phyloP scores from a whole-genome alignment of 306 rosid species.

The Datisca glomerata region DNA sequence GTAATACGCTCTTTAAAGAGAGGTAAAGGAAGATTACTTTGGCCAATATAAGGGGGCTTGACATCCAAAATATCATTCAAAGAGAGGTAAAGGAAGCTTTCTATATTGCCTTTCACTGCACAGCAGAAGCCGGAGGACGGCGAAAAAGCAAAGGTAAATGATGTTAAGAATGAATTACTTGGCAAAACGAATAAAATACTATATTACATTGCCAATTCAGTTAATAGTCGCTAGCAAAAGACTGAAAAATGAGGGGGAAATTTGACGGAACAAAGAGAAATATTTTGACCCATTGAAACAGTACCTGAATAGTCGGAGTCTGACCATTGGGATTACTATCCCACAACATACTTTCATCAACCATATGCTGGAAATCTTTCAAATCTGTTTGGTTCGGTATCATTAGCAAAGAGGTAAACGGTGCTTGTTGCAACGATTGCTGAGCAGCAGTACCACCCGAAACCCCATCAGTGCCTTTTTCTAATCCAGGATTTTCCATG shows the following conservation, averaged over 20 bases:
- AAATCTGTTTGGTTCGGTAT: conserved; percentile 18
- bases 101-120: too few species aligned
- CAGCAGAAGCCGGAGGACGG: too few species aligned
- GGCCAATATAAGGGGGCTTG: too few species aligned
- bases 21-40: too few species aligned
- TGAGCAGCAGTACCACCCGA: conserved; percentile 10
- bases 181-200: neutral
- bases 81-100: too few species aligned
- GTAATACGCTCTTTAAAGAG: too few species aligned
- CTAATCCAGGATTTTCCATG: conserved; percentile 15
- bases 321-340: conserved; percentile 17
- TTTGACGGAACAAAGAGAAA: neutral
- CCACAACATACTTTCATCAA: conserved; percentile 18
- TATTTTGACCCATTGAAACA: neutral
- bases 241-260: neutral
- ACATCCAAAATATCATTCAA: too few species aligned
- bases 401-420: conserved; percentile 28
- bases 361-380: conserved; percentile 13
- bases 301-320: conserved; percentile 24
- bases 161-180: too few species aligned
- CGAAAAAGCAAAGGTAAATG: too few species aligned
- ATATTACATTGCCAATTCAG: neutral
- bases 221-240: neutral
- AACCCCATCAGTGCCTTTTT: conserved; percentile 13
- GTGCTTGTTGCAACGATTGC: conserved; percentile 17